These are phyloP conservation scores for Endothia cerciana DNA, from an alignment of 2,329 filamentous ascomycete species.

Conservation along the genomic window DNA sequence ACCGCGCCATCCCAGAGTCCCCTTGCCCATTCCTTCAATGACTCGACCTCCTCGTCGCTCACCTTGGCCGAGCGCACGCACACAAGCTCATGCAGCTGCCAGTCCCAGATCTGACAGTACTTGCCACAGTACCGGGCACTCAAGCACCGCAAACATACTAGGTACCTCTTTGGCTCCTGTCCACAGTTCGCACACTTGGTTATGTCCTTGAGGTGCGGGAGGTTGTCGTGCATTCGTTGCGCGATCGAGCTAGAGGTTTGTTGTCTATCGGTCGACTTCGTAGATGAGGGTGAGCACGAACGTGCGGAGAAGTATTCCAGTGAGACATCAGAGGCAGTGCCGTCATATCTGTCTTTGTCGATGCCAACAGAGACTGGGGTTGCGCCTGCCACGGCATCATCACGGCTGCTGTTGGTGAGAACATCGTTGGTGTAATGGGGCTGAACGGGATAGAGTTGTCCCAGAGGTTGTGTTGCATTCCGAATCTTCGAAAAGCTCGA, in stretches of 20 bases:
- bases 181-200: slow-evolving; percentile 15
- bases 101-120: slow-evolving; percentile 25
- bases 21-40: neutral
- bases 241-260: neutral
- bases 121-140: slow-evolving; percentile 18
- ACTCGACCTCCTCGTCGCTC: neutral
- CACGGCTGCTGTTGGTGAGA: neutral
- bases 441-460: neutral
- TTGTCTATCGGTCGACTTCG: neutral
- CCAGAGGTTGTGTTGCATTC: neutral
- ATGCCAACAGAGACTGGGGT: no score
- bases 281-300: neutral
- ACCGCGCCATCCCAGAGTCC: slow-evolving; percentile 15
- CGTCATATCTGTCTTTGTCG: neutral
- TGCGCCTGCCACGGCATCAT: no score
- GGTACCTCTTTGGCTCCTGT: neutral
- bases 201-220: neutral
- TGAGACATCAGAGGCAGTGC: neutral
- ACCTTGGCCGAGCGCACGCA: slow-evolving; percentile 1
- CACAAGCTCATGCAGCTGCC: neutral
- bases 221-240: neutral
- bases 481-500: neutral
- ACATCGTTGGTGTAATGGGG: neutral
- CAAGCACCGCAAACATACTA: slow-evolving; percentile 18
- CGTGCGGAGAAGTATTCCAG: neutral